Evolutionary conservation across 768 basidiomycete genomes (phyloP), one percentile per base, ranked within the genome.

Genomic region (Suillus tomentosus): DNA sequence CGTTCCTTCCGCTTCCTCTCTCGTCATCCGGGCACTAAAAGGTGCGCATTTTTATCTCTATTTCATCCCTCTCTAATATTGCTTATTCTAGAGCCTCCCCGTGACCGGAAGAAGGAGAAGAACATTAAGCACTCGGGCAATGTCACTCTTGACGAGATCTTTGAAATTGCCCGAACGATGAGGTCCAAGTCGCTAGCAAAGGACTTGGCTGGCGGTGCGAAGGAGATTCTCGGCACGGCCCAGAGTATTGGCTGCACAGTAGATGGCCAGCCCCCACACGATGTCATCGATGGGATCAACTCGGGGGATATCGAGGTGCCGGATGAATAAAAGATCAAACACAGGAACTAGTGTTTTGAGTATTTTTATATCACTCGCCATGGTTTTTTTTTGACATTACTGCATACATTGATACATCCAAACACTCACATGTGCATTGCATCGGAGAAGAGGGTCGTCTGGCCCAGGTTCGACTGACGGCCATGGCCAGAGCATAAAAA

Each of bases 21-120:
- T 99, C 48, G 95, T 99, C 79, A 98, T 99, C 85, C 88, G 87
- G 74, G 96, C 97, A 68, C 90, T 99, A 77, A 99, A 99, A 83
- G 95, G 95, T 96, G 66, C 68, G 84, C 79, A n/a, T n/a, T 8
- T 9, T 42, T 60, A 34, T 10, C 39, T 55, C 34, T 34, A 19
- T 5, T 2, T 34, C 2, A 11, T 39, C 58, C 48, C 65, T 36
- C 13, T 64, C 60, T 50, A 27, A 63, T 50, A 54, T 68, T 34
- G 40, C 56, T 50, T 15, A 61, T 62, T 73, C 5, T 76, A 96
- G 96, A 99, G 84, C 95, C 97, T 68, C 95, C 95, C 71, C 94
- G 97, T 74, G 97, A 99, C 82, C 91, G 97, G 69, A 99, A 99
- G 82, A 99, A 99, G 89, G 96, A 99, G 87, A 99, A 99, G 86